phyloP scores from a whole-genome alignment of 805 yeast species.

The Starmerella apicola region DNA sequence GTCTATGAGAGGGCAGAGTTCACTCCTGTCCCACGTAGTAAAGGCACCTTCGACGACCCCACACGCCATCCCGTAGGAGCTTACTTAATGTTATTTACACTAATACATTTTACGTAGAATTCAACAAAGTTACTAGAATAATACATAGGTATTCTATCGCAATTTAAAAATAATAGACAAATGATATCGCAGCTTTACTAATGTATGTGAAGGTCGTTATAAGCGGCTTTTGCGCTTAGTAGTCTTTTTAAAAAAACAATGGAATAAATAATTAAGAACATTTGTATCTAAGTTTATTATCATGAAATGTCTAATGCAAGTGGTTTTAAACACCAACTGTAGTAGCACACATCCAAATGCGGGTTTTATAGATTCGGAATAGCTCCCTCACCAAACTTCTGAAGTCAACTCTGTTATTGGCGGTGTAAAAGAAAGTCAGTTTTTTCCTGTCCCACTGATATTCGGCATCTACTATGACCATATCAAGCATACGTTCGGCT shows the following conservation, averaged over 20 bases:
- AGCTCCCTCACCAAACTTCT: constrained; percentile 65
- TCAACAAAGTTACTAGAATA: too few species aligned
- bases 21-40: too few species aligned
- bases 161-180: too few species aligned
- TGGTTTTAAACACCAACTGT: constrained; percentile 8
- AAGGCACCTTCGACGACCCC: too few species aligned
- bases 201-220: not conserved
- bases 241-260: too few species aligned
- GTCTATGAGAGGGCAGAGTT: too few species aligned
- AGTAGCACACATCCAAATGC: constrained; percentile 81
- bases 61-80: too few species aligned
- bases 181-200: too few species aligned
- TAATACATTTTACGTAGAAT: too few species aligned
- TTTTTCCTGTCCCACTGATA: constrained; percentile 78
- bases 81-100: too few species aligned
- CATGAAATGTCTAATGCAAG: not conserved
- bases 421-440: constrained; percentile 61
- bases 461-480: constrained; percentile 66
- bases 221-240: not conserved
- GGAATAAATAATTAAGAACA: too few species aligned
- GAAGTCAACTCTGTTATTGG: constrained; percentile 58
- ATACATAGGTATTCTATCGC: too few species aligned
- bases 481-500: constrained; percentile 35
- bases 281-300: not conserved
- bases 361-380: constrained; percentile 61